phyloP scores from a whole-genome alignment of 768 basidiomycete species.

The Nidula microcarpa region DNA sequence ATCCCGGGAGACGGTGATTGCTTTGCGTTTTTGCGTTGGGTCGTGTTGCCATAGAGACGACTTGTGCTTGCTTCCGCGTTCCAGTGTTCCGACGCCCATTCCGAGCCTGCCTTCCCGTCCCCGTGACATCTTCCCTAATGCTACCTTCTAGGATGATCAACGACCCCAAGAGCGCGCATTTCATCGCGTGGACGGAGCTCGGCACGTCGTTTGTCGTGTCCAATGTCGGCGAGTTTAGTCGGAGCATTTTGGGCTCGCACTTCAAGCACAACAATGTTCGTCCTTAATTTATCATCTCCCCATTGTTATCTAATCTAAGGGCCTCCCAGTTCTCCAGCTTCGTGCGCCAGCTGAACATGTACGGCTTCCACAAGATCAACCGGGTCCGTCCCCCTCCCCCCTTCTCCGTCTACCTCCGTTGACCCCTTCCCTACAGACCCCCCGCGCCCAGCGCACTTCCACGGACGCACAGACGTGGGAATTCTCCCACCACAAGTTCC shows the following conservation, averaged over 20 bases:
- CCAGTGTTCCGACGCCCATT: not conserved
- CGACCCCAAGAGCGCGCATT: constrained; percentile 74
- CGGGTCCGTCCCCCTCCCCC: constrained; percentile 43
- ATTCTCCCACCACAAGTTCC: constrained; percentile 84
- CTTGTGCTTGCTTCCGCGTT: not conserved
- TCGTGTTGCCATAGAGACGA: not conserved
- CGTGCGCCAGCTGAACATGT: constrained; percentile 95
- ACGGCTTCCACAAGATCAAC: constrained; percentile 94
- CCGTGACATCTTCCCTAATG: not conserved
- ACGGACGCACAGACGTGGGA: constrained; percentile 85
- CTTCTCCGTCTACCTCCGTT: not conserved
- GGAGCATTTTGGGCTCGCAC: constrained; percentile 80
- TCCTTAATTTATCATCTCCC: constrained; percentile 7
- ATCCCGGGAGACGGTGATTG: too few species aligned
- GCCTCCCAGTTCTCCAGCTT: constrained; percentile 79
- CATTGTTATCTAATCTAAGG: constrained; percentile 1
- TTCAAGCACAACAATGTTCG: constrained; percentile 90
- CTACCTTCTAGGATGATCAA: constrained; percentile 68
- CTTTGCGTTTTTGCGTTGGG: too few species aligned
- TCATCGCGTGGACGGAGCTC: constrained; percentile 80
- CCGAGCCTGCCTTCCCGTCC: not conserved
- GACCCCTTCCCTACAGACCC: constrained; percentile 46
- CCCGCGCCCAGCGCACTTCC: constrained; percentile 78
- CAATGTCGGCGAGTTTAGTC: constrained; percentile 82
- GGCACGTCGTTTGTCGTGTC: constrained; percentile 85